phyloP scores from a whole-genome alignment of 805 yeast genomes.

The Priceomyces carsonii region DNA sequence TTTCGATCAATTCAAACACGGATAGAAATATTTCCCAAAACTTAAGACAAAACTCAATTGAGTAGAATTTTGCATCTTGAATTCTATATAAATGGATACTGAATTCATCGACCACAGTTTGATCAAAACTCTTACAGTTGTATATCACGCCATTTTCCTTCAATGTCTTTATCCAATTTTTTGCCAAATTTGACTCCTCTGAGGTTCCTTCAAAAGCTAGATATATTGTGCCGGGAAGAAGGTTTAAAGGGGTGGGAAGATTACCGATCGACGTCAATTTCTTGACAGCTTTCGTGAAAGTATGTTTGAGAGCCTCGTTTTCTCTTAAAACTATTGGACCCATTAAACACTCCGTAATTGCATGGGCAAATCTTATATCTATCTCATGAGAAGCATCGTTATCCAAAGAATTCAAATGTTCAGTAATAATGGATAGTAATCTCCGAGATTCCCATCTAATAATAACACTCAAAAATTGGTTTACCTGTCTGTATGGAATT shows the following conservation, averaged over 20 bases:
- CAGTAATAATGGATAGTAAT: conserved; percentile 6
- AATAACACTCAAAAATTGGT: conserved; percentile 31
- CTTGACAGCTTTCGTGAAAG: conserved; percentile 3
- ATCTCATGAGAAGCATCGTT: conserved; percentile 3
- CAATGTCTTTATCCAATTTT: conserved; percentile 9
- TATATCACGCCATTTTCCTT: conserved; percentile 4
- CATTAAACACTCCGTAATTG: conserved; percentile 49
- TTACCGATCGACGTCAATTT: not conserved
- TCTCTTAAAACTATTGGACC: conserved; percentile 53
- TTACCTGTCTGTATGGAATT: conserved; percentile 32
- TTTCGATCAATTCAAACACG: conserved; percentile 35
- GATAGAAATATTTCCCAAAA: conserved; percentile 51
- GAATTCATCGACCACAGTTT: conserved; percentile 55
- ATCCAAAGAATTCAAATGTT: conserved; percentile 1
- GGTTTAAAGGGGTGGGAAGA: conserved; percentile 6
- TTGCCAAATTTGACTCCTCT: conserved; percentile 51
- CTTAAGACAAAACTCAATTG: conserved; percentile 34
- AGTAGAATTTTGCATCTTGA: conserved; percentile 54
- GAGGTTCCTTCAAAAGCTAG: conserved; percentile 55
- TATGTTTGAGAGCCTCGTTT: conserved; percentile 24
- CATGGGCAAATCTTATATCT: conserved; percentile 7
- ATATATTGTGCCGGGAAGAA: conserved; percentile 53
- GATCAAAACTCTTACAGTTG: conserved; percentile 9
- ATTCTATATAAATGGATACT: conserved; percentile 50
- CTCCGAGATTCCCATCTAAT: conserved; percentile 36